Base-by-base conservation (phyloP, 495 filamentous ascomycete species). In the Penicillium canescens region DNA sequence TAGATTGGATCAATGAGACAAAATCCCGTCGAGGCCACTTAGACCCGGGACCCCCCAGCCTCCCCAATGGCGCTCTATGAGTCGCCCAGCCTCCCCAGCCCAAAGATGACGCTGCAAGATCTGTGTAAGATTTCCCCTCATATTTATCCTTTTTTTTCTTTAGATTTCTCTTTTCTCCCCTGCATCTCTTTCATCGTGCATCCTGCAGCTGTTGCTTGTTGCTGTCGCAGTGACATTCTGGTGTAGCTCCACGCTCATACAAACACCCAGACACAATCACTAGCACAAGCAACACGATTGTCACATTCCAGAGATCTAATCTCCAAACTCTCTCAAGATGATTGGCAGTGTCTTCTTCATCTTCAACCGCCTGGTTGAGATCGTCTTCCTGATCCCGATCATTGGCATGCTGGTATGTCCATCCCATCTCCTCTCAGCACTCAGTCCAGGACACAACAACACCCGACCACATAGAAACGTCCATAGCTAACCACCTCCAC, bases 321-420 rank as follows among this genome's bases (percentile, higher is more conserved):
- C 42, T 20, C 18, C 12, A 35, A 51, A 42, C 28, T 36, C 31
- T 36, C 3, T 24, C 75, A 85, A 72, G 55, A 91, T 92, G 87
- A 60, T 91, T 45, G 87, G 84, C 69, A 88, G 86, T 59, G 67
- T 96, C 49, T 82, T 92, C 70, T 96, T 96, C 82, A 80, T 86
- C 77, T 87, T 86, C 66, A 91, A 87, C 82, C 89, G 92, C 50
- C 71, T 95, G 70, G 70, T 84, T 64, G 81, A 96, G 71, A 88
- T 96, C 74, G 59, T 88, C 72, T 93, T 89, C 38, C 69, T 95
- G 79, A 91, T 94, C 71, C 92, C 92, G 14, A 89, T 86, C 52
- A 78, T 96, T 61, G 92, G 91, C 75, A 93, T 96, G 82, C 81
- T 96, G 63, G 78, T 82, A 68, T 20, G 75, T 63, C 31, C 9